phyloP scores from a whole-genome alignment of 371 early-diverging fungal species.

The Mucor circinelloides region DNA sequence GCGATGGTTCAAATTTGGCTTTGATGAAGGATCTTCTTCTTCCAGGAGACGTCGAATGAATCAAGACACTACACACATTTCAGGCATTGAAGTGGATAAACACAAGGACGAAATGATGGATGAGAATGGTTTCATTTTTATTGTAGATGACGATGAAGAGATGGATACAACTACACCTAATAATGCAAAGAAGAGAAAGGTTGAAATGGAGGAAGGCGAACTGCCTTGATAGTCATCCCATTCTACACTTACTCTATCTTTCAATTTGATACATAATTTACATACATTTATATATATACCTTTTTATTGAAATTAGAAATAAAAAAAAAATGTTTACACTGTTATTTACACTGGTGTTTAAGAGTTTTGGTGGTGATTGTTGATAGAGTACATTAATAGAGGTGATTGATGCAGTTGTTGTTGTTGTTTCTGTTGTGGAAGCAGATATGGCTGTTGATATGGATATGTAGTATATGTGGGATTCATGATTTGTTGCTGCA shows the following conservation, averaged over 20 bases:
- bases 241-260: not conserved
- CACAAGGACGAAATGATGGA: not conserved
- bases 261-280: not conserved
- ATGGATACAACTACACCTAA: not conserved
- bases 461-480: not conserved
- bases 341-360: not conserved
- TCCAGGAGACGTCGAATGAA: not conserved
- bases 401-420: not conserved
- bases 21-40: slow-evolving; percentile 15
- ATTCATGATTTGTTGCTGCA: not conserved
- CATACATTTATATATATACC: not conserved
- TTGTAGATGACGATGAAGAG: slow-evolving; percentile 16
- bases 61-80: not conserved
- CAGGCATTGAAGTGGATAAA: slow-evolving; percentile 9
- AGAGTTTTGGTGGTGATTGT: not conserved
- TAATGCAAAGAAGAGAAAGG: slow-evolving; percentile 12
- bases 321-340: not conserved
- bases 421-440: not conserved
- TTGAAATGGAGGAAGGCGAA: slow-evolving; percentile 31
- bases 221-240: slow-evolving; percentile 11
- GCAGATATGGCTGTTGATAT: not conserved
- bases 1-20: slow-evolving; percentile 50
- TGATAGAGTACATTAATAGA: not conserved
- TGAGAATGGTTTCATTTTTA: slow-evolving; percentile 20
- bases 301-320: not conserved